Percentiles rank a stretch among this genome's conserved stretches.
Evolutionary conservation across 257 asterid genomes (phyloP).

Genomic region (Schizonepeta tenuifolia): DNA sequence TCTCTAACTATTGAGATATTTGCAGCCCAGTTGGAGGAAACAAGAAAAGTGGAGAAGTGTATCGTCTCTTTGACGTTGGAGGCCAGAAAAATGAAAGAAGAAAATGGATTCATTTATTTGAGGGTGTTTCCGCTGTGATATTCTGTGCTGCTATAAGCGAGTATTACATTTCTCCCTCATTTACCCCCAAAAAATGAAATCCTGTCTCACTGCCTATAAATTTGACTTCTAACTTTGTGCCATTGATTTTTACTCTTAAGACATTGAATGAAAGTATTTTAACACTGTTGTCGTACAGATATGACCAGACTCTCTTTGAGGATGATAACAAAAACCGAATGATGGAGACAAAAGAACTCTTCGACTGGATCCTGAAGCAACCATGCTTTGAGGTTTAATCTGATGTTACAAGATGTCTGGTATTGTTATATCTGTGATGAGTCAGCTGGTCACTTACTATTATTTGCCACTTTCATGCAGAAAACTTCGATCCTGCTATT

Average conservation of each 20-base stretch:
- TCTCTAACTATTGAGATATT: constrained; percentile 38
- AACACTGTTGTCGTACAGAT: constrained; percentile 51
- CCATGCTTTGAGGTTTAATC: constrained; percentile 91
- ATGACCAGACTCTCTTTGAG: constrained; percentile 92
- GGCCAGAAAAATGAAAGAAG: constrained; percentile 99
- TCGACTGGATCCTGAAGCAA: constrained; percentile 95
- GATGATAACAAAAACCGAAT: constrained; percentile 92
- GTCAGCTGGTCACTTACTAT: constrained; percentile 12
- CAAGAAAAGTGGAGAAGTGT: constrained; percentile 96
- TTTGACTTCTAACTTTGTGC: constrained; percentile 1
- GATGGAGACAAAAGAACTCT: constrained; percentile 97
- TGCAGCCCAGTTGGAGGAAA: constrained; percentile 99
- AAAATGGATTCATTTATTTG: constrained; percentile 98
- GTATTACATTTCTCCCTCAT: constrained; percentile 48
- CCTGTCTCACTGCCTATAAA: neutral
- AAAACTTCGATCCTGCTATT: constrained; percentile 98
- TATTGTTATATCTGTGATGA: neutral
- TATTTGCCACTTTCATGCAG: constrained; percentile 52
- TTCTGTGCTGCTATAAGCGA: constrained; percentile 99
- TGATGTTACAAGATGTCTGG: constrained; percentile 27
- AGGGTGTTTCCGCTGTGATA: constrained; percentile 98
- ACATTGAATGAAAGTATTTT: constrained; percentile 21
- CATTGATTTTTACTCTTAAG: constrained; percentile 10
- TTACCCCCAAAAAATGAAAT: neutral
- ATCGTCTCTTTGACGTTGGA: constrained; percentile 94